phyloP scores from a whole-genome alignment of 352 stramenopile genomes.

The Globisporangium cederbergense region DNA sequence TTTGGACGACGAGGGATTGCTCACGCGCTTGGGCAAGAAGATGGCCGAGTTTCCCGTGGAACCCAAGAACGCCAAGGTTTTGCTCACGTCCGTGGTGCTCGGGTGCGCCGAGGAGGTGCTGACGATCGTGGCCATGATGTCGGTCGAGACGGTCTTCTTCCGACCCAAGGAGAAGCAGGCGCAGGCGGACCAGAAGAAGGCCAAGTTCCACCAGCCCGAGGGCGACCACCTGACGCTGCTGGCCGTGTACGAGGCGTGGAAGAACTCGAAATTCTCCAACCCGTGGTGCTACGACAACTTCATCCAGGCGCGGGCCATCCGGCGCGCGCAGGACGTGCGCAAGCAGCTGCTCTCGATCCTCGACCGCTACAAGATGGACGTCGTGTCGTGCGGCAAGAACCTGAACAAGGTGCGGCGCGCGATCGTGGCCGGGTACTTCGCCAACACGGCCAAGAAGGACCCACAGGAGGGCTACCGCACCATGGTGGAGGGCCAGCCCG shows the following conservation, averaged over 20 bases:
- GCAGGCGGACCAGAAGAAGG: slow-evolving; percentile 99
- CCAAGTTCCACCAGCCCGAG: slow-evolving; percentile 98
- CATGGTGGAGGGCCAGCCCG: slow-evolving; percentile 97
- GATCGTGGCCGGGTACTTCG: slow-evolving; percentile 99
- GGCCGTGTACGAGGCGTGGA: slow-evolving; percentile 98
- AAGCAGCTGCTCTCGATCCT: slow-evolving; percentile 99
- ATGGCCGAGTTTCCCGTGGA: slow-evolving; percentile 99
- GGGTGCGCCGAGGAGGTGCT: slow-evolving; percentile 98
- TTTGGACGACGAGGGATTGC: slow-evolving; percentile 95
- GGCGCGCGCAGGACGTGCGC: slow-evolving; percentile 96
- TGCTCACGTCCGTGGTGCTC: slow-evolving; percentile 97
- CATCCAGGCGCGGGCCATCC: slow-evolving; percentile 96
- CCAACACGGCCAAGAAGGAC: slow-evolving; percentile 99
- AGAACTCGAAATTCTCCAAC: slow-evolving; percentile 96
- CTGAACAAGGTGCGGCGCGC: slow-evolving; percentile 97
- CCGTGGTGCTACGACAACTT: slow-evolving; percentile 99
- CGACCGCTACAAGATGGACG: slow-evolving; percentile 98
- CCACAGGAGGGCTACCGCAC: slow-evolving; percentile 98
- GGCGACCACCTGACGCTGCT: slow-evolving; percentile 99
- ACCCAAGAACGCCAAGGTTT: slow-evolving; percentile 98
- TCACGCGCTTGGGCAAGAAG: slow-evolving; percentile 94
- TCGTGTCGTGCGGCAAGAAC: slow-evolving; percentile 95
- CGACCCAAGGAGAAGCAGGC: slow-evolving; percentile 98
- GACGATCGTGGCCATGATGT: slow-evolving; percentile 98
- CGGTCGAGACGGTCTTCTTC: slow-evolving; percentile 98